Percentiles rank a stretch among this genome's conserved stretches.
Evolutionary conservation across 495 filamentous ascomycete genomes (phyloP).

Genomic region (Neurospora terricola): DNA sequence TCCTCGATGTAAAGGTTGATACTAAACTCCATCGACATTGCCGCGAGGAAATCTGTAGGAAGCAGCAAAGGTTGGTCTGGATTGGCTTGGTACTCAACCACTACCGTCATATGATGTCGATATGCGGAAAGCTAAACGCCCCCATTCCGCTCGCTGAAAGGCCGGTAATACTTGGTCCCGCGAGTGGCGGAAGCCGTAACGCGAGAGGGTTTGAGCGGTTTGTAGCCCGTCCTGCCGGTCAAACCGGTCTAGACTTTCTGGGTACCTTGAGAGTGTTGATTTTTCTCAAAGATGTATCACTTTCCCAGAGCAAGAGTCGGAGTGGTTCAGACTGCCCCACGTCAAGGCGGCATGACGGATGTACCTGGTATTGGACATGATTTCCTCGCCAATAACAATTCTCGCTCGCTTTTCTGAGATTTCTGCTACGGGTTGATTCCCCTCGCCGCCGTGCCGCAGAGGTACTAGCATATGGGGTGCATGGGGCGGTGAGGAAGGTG

Average conservation of each 20-base stretch:
- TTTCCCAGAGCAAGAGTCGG: neutral
- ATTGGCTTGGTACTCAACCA: neutral
- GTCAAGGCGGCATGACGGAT: neutral
- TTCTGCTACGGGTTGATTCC: neutral
- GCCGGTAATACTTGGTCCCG: neutral
- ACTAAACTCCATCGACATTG: neutral
- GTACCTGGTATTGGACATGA: neutral
- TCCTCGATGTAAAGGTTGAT: neutral
- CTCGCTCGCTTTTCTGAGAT: neutral
- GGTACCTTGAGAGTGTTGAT: neutral
- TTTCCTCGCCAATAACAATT: neutral
- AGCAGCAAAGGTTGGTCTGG: neutral
- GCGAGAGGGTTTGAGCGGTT: neutral
- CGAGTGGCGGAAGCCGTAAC: neutral
- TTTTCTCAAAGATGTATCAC: neutral
- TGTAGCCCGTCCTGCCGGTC: neutral
- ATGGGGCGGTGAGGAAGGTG: conserved; percentile 17
- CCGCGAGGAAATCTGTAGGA: neutral
- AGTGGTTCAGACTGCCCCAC: neutral
- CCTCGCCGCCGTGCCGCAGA: conserved; percentile 1
- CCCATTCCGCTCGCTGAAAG: neutral
- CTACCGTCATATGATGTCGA: neutral
- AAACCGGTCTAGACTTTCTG: neutral
- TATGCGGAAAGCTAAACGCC: neutral
- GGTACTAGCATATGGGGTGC: neutral